These are phyloP conservation scores for Komagataella pseudopastoris DNA, from an alignment of 805 yeast genomes.

Conservation along the genomic window DNA sequence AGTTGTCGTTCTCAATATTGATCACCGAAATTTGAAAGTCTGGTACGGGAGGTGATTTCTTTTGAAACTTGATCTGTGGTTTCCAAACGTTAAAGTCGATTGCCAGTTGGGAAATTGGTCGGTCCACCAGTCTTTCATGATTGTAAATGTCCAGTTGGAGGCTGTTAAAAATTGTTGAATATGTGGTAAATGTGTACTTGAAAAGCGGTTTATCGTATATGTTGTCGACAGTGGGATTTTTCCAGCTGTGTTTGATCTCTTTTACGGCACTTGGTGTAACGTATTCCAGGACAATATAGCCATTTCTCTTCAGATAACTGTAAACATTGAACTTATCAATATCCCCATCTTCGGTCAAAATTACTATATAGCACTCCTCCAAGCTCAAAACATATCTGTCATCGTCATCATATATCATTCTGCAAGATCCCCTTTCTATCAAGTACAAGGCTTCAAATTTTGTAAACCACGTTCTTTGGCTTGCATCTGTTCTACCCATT, in stretches of 20 bases:
- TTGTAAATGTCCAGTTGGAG: neutral
- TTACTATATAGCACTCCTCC: constrained; percentile 47
- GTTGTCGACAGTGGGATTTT: neutral
- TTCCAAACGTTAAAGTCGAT: constrained; percentile 70
- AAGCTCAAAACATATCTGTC: constrained; percentile 31
- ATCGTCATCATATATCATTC: constrained; percentile 11
- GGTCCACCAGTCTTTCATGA: neutral
- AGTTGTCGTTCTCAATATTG: constrained; percentile 25
- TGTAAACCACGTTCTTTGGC: constrained; percentile 33
- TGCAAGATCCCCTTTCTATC: constrained; percentile 62
- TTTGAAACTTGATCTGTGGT: constrained; percentile 60
- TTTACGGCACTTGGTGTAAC: neutral
- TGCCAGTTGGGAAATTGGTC: constrained; percentile 4
- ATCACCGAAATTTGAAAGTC: constrained; percentile 61
- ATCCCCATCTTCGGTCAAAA: constrained; percentile 25
- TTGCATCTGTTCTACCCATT: constrained; percentile 46
- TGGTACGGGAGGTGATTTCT: constrained; percentile 55
- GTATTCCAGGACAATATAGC: constrained; percentile 45
- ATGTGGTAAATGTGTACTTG: neutral
- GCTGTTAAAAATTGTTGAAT: neutral
- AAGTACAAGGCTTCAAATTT: constrained; percentile 66
- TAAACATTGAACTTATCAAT: constrained; percentile 53
- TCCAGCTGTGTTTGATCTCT: neutral
- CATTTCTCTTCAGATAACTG: constrained; percentile 62
- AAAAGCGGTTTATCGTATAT: neutral